Percentiles rank a stretch among this genome's conserved stretches.
These are phyloP conservation scores for Penicillium italicum DNA, from an alignment of 2,329 filamentous ascomycete species.

Conservation along the genomic window DNA sequence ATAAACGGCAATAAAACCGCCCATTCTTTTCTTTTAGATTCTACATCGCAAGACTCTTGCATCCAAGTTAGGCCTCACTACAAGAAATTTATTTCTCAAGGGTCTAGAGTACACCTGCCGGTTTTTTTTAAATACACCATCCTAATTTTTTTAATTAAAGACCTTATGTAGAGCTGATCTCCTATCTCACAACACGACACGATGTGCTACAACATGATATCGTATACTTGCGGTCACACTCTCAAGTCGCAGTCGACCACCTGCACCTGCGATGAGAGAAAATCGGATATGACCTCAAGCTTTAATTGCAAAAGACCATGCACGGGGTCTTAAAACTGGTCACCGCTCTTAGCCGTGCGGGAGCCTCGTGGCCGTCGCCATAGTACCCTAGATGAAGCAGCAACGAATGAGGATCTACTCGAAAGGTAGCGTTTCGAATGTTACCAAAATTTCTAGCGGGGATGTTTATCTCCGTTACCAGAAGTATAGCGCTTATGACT, in stretches of 20 bases:
- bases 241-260: neutral
- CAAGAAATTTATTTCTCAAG: neutral
- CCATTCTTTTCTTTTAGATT: neutral
- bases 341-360: neutral
- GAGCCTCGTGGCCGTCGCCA: neutral
- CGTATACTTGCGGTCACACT: neutral
- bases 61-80: too few relatives aligned
- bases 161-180: neutral
- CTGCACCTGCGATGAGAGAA: neutral
- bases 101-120: neutral
- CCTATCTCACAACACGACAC: neutral
- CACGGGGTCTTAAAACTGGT: neutral
- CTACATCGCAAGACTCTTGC: neutral
- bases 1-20: neutral
- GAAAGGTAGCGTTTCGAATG: neutral
- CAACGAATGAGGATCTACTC: neutral
- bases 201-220: neutral
- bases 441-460: neutral
- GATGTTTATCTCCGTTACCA: neutral
- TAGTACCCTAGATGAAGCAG: neutral
- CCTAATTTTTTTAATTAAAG: neutral
- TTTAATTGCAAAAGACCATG: neutral
- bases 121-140: neutral
- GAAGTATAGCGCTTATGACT: neutral
- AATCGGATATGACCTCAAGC: neutral